Base-by-base conservation (phyloP, 768 basidiomycete genomes). In the Mycena olivaceomarginata region DNA sequence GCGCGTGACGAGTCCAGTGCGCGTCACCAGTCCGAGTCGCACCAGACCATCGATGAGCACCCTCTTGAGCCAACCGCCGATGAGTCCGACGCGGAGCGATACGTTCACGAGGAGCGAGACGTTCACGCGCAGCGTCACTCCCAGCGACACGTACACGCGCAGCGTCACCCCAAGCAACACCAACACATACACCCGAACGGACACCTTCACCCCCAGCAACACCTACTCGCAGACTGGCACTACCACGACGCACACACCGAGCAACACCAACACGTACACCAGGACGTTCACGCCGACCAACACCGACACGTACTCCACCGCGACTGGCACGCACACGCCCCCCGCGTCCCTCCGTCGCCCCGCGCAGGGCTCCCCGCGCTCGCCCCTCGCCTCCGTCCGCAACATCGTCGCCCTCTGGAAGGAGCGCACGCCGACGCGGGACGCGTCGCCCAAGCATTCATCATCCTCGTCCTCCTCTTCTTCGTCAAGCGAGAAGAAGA, bases 401-500 rank as follows among this genome's bases (percentile, higher is more conserved):
- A 96, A 96, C 78, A 92, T 96, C 51, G 93, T 97, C 9, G 91
- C 92, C 0, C 88, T 93, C 10, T 97, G 95, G 95, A 96, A 95
- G 82, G 94, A 95, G 76, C 91, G 94, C 25, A 93, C 94, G 0
- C 93, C 89, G 0, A 87, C 88, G 25, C 85, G 85, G 3, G 53
- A 77, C 25, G 85, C 81, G 18, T 56, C 67, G 39, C 67, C 67
- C 0, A 85, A 87, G 48, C 43, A 45, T 13, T 86, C 88, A 1
- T 79, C 87, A 4, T 86, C 87, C 8, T 85, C 82, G n/a, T 85
- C 85, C 7, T 59, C 83, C 8, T 67, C 67, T 25, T 25, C 25
- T 2, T 11, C 31, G 11, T 40, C 51, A 5, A 53, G 43, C 4
- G 81, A 83, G 2, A 25, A 25, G 25, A 2, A 25, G 59, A 64